Conservation (phyloP, 306 rosid species). For the Rubus parviflorus region DNA sequence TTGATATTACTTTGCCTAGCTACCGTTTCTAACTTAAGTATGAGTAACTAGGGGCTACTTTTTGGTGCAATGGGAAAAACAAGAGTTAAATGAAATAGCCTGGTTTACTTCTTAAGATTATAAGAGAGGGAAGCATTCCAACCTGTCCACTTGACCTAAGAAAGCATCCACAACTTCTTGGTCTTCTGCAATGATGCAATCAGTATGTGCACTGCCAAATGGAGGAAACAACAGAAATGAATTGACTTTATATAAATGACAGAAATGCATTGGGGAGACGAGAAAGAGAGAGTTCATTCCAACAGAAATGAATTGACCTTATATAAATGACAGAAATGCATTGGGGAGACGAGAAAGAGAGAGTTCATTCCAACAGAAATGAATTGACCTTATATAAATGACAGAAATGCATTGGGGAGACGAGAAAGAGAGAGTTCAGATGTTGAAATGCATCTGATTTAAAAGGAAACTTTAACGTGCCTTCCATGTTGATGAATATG, state of each 20-base stretch:
- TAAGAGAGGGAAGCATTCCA: not conserved
- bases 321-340: not conserved
- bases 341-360: conserved; percentile 18
- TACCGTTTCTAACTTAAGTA: not conserved
- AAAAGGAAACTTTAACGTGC: conserved; percentile 44
- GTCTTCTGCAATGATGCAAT: conserved; percentile 78
- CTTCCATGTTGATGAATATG: conserved; percentile 93
- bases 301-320: not conserved
- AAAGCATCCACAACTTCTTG: conserved; percentile 63
- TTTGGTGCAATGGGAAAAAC: not conserved
- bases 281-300: conserved; percentile 9
- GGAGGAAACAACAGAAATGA: conserved; percentile 17
- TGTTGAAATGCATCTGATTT: conserved; percentile 21
- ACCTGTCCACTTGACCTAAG: conserved; percentile 92
- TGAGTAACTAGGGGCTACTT: not conserved
- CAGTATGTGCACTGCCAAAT: conserved; percentile 90
- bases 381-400: not conserved
- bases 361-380: not conserved
- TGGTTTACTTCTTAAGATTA: not conserved
- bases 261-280: conserved; percentile 14
- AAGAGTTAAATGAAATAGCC: not conserved
- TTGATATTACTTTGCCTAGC: not conserved
- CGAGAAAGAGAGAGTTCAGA: conserved; percentile 11
- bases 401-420: conserved; percentile 13
- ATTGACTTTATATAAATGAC: not conserved